Conservation (phyloP, 768 basidiomycete genomes). For the Lepiota venenata region DNA sequence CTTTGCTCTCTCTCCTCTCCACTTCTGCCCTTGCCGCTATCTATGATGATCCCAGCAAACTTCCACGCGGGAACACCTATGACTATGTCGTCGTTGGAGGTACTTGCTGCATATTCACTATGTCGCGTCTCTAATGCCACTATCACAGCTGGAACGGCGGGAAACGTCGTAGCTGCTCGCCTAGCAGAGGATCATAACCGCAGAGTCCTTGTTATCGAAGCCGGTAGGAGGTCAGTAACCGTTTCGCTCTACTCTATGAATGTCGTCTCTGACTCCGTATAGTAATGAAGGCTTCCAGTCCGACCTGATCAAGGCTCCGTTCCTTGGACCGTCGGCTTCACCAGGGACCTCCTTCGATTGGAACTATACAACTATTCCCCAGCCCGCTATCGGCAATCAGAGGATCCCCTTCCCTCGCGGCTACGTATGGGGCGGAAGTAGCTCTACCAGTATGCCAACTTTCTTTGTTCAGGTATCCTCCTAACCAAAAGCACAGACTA, state of each 20-base stretch:
- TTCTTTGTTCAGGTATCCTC: not conserved
- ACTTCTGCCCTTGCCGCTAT: slow-evolving; percentile 9
- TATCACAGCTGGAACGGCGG: slow-evolving; percentile 19
- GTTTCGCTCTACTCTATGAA: not conserved
- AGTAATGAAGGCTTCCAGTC: slow-evolving; percentile 2
- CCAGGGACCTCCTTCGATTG: slow-evolving; percentile 21
- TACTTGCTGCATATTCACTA: not conserved
- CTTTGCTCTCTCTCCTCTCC: slow-evolving; percentile 7
- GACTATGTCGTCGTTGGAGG: slow-evolving; percentile 13
- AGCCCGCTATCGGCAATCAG: slow-evolving; percentile 19
- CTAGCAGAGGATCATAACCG: slow-evolving; percentile 19
- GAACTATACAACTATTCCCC: slow-evolving; percentile 27
- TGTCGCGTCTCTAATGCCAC: not conserved
- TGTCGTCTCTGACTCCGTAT: not conserved
- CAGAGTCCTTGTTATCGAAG: slow-evolving; percentile 24
- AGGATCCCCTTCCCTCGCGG: slow-evolving; percentile 19
- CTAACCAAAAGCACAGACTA: not conserved
- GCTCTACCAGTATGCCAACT: slow-evolving; percentile 16
- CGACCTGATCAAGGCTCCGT: slow-evolving; percentile 1
- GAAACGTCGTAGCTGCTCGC: slow-evolving; percentile 22
- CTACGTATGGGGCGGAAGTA: slow-evolving; percentile 26
- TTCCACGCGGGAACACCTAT: slow-evolving; percentile 5
- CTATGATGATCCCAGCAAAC: slow-evolving; percentile 8
- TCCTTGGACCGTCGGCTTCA: not conserved
- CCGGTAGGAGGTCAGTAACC: slow-evolving; percentile 19